Evolutionary conservation across 441 rosid species (phyloP), one percentile per base, ranked within the genome.

Genomic region (Biscutella laevigata): DNA sequence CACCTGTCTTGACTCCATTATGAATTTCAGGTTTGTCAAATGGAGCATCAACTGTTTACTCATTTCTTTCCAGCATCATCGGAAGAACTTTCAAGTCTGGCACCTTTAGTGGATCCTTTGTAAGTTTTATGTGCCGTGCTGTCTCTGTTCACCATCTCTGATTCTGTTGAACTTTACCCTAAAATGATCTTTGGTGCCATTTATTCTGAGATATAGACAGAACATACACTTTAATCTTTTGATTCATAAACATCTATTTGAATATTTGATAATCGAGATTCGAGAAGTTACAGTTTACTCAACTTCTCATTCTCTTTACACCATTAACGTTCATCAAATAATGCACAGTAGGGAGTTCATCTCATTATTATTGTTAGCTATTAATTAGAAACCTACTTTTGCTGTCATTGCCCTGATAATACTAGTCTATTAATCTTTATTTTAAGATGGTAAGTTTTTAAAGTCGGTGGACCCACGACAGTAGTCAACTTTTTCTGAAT

Each of bases 51-150:
- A 64, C 88, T 92, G 57, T 92, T 92, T 74, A 79, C 74, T 68
- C 95, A 92, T 76, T 92, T 92, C 68, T 92, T 88, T 67, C 96
- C 96, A 41, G 79, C 95, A 54, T 83, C 95, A 28, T 89, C 84
- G 0, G 95, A 75, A 50, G 71, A 92, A 62, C 71, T 77, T 66
- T 88, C 94, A 51, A 81, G 89, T 73, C 80, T 88, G 84, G 88
- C 96, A 61, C 92, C 95, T 61, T 58, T 92, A 64, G 71, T 88
- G 61, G 94, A 88, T 82, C 95, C 94, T 38, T 44, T 92, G 95
- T 91, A 73, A 87, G 98, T 70, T 55, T 57, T 30, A 2, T 28
- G 45, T 27, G 36, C 42, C 2, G 1, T 49, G 45, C 40, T 34
- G 21, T 35, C 5, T 7, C 21, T 50, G 43, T 36, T 65, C 46